Evolutionary conservation across 495 filamentous ascomycete species (phyloP).

Genomic region (Penicillium coprophilum): DNA sequence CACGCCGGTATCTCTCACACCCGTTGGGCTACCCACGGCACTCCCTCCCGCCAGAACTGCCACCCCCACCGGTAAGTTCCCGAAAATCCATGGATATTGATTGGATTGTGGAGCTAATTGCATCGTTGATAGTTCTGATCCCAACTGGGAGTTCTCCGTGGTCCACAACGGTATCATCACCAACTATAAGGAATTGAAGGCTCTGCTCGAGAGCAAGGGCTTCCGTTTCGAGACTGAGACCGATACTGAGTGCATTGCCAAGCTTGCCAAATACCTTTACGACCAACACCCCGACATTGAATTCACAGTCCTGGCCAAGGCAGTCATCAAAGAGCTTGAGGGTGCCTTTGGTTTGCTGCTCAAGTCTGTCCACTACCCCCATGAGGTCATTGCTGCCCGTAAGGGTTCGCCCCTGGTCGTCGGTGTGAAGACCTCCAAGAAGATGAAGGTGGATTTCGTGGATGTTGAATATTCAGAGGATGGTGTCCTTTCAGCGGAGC

Average conservation of each 20-base stretch:
- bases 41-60: slow-evolving; percentile 91
- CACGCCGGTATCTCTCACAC: slow-evolving; percentile 98
- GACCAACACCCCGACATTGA: slow-evolving; percentile 93
- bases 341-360: slow-evolving; percentile 94
- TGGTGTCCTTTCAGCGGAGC: slow-evolving; percentile 82
- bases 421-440: slow-evolving; percentile 90
- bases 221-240: slow-evolving; percentile 99
- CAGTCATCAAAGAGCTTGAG: slow-evolving; percentile 96
- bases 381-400: slow-evolving; percentile 95
- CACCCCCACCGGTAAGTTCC: slow-evolving; percentile 89
- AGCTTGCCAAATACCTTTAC: slow-evolving; percentile 97
- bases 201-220: slow-evolving; percentile 86
- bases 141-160: slow-evolving; percentile 91
- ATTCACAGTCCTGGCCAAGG: slow-evolving; percentile 94
- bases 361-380: slow-evolving; percentile 97
- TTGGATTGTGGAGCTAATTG: not conserved
- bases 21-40: slow-evolving; percentile 96
- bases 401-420: slow-evolving; percentile 97
- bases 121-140: slow-evolving; percentile 58
- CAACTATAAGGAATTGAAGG: slow-evolving; percentile 99
- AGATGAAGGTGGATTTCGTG: slow-evolving; percentile 99
- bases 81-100: too few species aligned
- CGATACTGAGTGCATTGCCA: slow-evolving; percentile 98
- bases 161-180: slow-evolving; percentile 99
- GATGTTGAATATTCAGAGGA: slow-evolving; percentile 96